These are phyloP conservation scores for Pseudopithomyces maydicus DNA, from an alignment of 2,329 filamentous ascomycete species.

Conservation along the genomic window DNA sequence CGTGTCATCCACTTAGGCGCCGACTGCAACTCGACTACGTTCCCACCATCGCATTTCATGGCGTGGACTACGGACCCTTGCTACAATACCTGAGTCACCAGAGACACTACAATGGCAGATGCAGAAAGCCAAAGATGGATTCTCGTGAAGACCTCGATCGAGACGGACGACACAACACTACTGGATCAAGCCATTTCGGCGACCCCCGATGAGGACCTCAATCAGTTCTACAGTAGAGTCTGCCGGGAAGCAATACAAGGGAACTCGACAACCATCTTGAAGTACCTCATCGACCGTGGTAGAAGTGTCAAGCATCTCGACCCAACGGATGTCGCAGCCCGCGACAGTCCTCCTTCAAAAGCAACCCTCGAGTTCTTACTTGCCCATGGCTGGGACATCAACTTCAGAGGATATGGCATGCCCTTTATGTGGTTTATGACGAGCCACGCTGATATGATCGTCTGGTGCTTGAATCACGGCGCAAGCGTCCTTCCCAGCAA, in stretches of 20 bases:
- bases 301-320: not conserved
- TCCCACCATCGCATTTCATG: too few species aligned
- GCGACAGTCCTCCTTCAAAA: not conserved
- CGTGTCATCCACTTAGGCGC: too few species aligned
- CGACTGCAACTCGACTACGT: too few species aligned
- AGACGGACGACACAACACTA: not conserved
- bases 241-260: not conserved
- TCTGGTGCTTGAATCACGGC: conserved; percentile 14
- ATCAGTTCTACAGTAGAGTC: not conserved
- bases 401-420: not conserved
- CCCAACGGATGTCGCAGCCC: not conserved
- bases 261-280: not conserved
- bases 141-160: too few species aligned
- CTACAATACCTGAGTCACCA: too few species aligned
- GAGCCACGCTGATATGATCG: conserved; percentile 3
- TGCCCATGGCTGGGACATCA: conserved; percentile 13
- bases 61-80: too few species aligned
- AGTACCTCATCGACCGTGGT: not conserved
- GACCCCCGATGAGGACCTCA: not conserved
- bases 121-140: too few species aligned
- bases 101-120: too few species aligned
- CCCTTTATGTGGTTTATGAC: conserved; percentile 14
- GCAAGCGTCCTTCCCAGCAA: conserved; percentile 1
- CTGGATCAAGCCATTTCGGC: not conserved
- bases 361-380: conserved; percentile 7